Base-by-base conservation (phyloP, 2,329 filamentous ascomycete species). In the Penicillium concentricum region DNA sequence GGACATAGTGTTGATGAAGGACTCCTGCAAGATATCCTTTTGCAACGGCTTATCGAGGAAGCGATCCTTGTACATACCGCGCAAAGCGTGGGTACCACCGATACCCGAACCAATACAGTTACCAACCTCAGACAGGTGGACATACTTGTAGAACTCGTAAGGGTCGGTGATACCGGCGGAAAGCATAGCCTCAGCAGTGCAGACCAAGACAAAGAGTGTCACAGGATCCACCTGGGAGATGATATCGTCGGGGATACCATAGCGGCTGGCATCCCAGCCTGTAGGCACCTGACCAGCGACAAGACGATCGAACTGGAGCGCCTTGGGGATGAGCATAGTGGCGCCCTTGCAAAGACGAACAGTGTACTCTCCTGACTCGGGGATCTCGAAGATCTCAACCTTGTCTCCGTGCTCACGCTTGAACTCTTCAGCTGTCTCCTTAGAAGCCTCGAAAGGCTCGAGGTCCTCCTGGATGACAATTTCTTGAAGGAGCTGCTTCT, bases 1-100 rank as follows among this genome's bases (percentile, higher is more conserved):
- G 67, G 91, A 89, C 93, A 99, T 99, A 54, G 94, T 99, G 83
- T 99, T 99, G 84, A 99, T 97, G 83, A 99, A 99, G 13, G 94
- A 97, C 79, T 99, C 94, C 74, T 99, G 95, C 15, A 99, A 84
- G 73, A 99, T 97, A 72, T 99, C 94, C 79, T 97, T 99, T 79
- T 99, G 95, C 48, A 99, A 85, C 54, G 93, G 94, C 81, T 92
- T 94, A 80, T 99, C 94, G 61, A 97, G 84, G 86, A 88, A 97
- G 58, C 94, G 90, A 76, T 97, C 93, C 78, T 93, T 94, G 83
- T 97, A 96, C 93, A 99, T 99, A 68, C 93, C 93, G 69, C 92
- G 88, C 63, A 99, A 84, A 68, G 94, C 94, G 68, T 86, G 86
- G 59, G 92, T 89, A 79, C 94, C 95, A 84, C 94, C 94, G 81